Evolutionary conservation across 495 filamentous ascomycete genomes (phyloP).

Genomic region (Podospora sp.): DNA sequence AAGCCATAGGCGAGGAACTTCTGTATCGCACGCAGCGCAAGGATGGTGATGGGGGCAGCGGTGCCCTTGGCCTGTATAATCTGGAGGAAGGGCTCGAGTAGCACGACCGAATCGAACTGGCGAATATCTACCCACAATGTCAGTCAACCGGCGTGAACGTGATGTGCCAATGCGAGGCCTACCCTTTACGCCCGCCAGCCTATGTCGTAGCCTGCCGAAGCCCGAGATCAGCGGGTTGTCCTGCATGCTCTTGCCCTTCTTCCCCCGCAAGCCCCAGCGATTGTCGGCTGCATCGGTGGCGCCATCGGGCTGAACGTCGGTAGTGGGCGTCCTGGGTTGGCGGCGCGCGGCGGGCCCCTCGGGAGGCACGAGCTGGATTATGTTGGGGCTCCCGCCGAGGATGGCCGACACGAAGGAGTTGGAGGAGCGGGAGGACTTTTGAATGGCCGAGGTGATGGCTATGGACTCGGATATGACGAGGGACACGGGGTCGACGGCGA

Average conservation of each 20-base stretch:
- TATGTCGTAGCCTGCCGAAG: conserved; percentile 85
- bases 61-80: conserved; percentile 96
- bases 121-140: conserved; percentile 66
- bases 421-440: conserved; percentile 94
- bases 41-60: conserved; percentile 91
- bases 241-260: conserved; percentile 97
- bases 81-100: conserved; percentile 94
- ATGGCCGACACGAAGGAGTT: conserved; percentile 97
- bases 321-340: conserved; percentile 34
- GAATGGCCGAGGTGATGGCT: conserved; percentile 95
- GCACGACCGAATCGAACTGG: conserved; percentile 82
- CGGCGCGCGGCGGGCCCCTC: conserved; percentile 41
- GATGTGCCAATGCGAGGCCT: conserved; percentile 12
- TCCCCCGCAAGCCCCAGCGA: conserved; percentile 88
- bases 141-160: conserved; percentile 16
- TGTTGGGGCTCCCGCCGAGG: conserved; percentile 73
- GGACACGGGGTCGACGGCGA: conserved; percentile 92
- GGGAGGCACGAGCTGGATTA: conserved; percentile 51
- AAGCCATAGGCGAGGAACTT: conserved; percentile 97
- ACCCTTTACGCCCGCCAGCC: conserved; percentile 89
- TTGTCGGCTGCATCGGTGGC: conserved; percentile 51
- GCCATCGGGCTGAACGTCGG: conserved; percentile 32
- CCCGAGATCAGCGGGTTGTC: conserved; percentile 97
- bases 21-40: conserved; percentile 91
- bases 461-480: conserved; percentile 99